Evolutionary conservation across 2,329 filamentous ascomycete species (phyloP).

Genomic region (Calonectria pseudoturangicola): DNA sequence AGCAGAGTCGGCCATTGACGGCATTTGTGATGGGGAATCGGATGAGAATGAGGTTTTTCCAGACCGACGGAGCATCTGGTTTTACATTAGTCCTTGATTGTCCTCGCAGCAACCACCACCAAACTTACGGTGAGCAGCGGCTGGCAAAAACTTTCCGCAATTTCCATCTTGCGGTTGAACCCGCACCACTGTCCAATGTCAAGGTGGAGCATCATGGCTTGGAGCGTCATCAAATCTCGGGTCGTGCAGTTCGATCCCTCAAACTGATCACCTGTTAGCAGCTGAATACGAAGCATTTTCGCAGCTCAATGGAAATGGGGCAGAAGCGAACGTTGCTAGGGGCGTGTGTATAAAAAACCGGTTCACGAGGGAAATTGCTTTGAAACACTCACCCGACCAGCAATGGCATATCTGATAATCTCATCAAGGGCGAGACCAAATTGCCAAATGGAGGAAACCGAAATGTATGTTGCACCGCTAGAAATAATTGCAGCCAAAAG

Average conservation of each 20-base stretch:
- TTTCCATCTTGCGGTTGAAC: constrained; percentile 47
- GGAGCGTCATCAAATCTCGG: constrained; percentile 48
- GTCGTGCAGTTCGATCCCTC: constrained; percentile 36
- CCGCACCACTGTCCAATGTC: constrained; percentile 52
- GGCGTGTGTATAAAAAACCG: background rate
- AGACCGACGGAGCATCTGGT: constrained; percentile 49
- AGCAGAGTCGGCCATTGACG: constrained; percentile 41
- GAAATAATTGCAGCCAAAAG: constrained; percentile 49
- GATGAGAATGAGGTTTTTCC: constrained; percentile 48
- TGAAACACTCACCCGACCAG: constrained; percentile 44
- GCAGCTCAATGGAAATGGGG: background rate
- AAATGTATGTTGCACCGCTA: constrained; percentile 48
- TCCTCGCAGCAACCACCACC: background rate
- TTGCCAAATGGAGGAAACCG: constrained; percentile 49
- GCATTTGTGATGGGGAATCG: constrained; percentile 42
- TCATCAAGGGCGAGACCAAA: constrained; percentile 51
- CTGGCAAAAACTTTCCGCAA: constrained; percentile 45
- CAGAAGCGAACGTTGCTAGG: background rate
- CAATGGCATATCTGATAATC: constrained; percentile 41
- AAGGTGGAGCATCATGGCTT: constrained; percentile 50
- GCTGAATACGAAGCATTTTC: background rate
- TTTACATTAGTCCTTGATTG: constrained; percentile 16
- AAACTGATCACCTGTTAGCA: constrained; percentile 38
- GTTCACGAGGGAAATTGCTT: background rate
- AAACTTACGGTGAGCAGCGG: constrained; percentile 47